phyloP scores from a whole-genome alignment of 352 stramenopile species.

The Sclerospora graminicola region DNA sequence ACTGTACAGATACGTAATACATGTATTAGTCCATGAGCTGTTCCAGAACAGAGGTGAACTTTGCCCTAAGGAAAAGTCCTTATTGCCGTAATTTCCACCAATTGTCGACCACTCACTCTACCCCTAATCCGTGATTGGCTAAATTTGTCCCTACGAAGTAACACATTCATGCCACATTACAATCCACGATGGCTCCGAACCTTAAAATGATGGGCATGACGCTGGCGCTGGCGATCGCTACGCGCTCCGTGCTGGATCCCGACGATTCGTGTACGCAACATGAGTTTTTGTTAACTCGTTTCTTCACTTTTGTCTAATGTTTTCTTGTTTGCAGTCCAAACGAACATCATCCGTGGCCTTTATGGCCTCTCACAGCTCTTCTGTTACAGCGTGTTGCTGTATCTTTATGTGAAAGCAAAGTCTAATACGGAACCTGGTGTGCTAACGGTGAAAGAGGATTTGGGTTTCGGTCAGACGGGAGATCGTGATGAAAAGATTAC shows the following conservation, averaged over 20 bases:
- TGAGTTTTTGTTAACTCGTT: not conserved
- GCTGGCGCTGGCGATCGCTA: slow-evolving; percentile 45
- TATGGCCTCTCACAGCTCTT: slow-evolving; percentile 59
- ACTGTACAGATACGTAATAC: too few species aligned
- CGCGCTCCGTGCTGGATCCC: slow-evolving; percentile 58
- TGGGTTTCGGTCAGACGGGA: slow-evolving; percentile 64
- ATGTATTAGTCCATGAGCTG: too few species aligned
- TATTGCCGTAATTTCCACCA: too few species aligned
- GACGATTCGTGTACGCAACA: slow-evolving; percentile 34
- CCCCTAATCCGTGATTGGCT: too few species aligned
- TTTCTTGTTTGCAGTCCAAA: slow-evolving; percentile 31
- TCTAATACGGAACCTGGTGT: slow-evolving; percentile 71
- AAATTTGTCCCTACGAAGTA: too few species aligned
- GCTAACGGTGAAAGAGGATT: slow-evolving; percentile 64
- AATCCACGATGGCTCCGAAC: slow-evolving; percentile 50
- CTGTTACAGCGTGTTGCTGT: slow-evolving; percentile 48
- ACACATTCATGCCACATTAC: too few species aligned
- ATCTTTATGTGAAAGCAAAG: slow-evolving; percentile 60
- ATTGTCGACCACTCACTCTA: too few species aligned
- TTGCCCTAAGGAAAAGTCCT: too few species aligned
- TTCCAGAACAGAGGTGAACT: too few species aligned
- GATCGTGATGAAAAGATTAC: slow-evolving; percentile 75
- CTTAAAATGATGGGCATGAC: slow-evolving; percentile 75
- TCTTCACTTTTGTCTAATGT: slow-evolving; percentile 1
- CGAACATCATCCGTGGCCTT: slow-evolving; percentile 33